Evolutionary conservation across 2,329 filamentous ascomycete genomes (phyloP).

Genomic region (Pseudocercospora vitis): DNA sequence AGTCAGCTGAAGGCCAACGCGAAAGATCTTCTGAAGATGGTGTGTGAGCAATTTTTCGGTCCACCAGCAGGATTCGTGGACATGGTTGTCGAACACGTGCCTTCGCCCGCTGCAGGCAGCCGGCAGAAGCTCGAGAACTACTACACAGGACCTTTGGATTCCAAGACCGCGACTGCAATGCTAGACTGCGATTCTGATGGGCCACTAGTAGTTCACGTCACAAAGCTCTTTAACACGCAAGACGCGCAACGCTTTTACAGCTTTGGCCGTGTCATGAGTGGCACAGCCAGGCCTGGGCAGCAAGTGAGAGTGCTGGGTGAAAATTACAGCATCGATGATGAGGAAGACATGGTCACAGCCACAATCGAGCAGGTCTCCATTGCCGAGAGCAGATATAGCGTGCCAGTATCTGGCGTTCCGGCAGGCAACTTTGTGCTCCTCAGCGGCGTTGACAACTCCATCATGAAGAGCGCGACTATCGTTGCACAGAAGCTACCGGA

Average conservation of each 20-base stretch:
- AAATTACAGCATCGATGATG: constrained; percentile 92
- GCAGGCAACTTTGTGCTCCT: constrained; percentile 93
- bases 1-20: constrained; percentile 90
- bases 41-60: constrained; percentile 95
- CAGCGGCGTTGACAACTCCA: constrained; percentile 92
- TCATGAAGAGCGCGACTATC: constrained; percentile 94
- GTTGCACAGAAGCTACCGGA: constrained; percentile 77
- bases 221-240: constrained; percentile 85
- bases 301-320: constrained; percentile 91
- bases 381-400: constrained; percentile 87
- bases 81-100: constrained; percentile 87
- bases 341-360: constrained; percentile 92
- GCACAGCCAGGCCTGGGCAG: constrained; percentile 76
- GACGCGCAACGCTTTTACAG: constrained; percentile 91
- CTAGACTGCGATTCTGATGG: constrained; percentile 81
- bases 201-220: constrained; percentile 85
- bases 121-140: constrained; percentile 76
- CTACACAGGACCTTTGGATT: constrained; percentile 88
- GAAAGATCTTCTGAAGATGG: constrained; percentile 80
- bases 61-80: constrained; percentile 88
- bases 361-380: constrained; percentile 87
- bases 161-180: constrained; percentile 78
- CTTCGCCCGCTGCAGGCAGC: constrained; percentile 78
- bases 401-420: constrained; percentile 85
- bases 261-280: constrained; percentile 89